A percentile compares a stretch with the other conserved stretches of the same genome.
These are phyloP conservation scores for Eucalyptus lansdowneana DNA, from an alignment of 345 rosid genomes.

Conservation along the genomic window DNA sequence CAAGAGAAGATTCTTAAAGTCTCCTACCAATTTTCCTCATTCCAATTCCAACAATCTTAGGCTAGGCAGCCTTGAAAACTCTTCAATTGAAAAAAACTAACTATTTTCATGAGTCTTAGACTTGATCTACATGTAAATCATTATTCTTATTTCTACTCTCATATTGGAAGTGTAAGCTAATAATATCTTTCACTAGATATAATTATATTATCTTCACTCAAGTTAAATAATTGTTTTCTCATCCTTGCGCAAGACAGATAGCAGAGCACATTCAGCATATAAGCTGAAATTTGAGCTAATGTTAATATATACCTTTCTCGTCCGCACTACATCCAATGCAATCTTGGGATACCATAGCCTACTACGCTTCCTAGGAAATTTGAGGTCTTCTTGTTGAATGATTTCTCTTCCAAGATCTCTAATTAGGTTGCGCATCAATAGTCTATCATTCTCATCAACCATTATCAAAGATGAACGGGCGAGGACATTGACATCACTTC, in stretches of 20 bases:
- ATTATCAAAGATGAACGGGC: background rate
- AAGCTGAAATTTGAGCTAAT: background rate
- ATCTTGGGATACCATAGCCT: background rate
- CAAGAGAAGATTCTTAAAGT: background rate
- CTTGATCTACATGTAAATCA: too few species aligned
- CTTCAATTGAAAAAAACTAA: background rate
- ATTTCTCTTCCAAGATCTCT: background rate
- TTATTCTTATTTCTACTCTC: too few species aligned
- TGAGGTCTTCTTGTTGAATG: background rate
- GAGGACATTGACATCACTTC: background rate
- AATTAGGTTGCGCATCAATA: accelerated
- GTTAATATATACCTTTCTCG: background rate
- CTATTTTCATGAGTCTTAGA: too few species aligned
- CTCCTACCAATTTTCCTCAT: background rate
- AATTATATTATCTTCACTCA: too few species aligned
- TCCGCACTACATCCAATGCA: accelerated
- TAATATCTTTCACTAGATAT: too few species aligned
- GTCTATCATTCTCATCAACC: background rate
- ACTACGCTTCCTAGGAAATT: background rate
- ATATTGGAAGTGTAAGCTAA: too few species aligned
- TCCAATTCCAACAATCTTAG: background rate
- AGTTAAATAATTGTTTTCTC: too few species aligned
- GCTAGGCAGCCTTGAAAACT: background rate
- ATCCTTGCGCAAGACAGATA: too few species aligned
- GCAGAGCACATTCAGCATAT: too few species aligned